These are phyloP conservation scores for Curvularia eragrostidis DNA, from an alignment of 2,329 filamentous ascomycete species.

Conservation along the genomic window DNA sequence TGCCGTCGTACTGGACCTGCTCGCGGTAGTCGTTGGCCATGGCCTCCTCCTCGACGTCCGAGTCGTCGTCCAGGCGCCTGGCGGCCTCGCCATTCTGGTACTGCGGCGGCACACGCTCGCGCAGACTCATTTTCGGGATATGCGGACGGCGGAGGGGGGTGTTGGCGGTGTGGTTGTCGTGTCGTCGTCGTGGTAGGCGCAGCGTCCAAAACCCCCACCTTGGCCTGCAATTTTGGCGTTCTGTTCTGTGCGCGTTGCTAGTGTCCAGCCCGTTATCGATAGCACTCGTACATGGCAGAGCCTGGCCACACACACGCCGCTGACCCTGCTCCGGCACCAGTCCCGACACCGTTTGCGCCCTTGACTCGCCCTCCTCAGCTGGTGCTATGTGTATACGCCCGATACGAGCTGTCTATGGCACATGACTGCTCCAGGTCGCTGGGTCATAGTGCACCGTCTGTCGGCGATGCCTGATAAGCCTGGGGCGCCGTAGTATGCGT, in stretches of 20 bases:
- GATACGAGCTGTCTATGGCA: constrained; percentile 15
- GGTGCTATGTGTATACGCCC: not conserved
- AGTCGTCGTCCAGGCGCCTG: constrained; percentile 71
- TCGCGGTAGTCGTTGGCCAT: constrained; percentile 93
- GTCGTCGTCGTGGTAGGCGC: constrained; percentile 10
- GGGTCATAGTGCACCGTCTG: constrained; percentile 7
- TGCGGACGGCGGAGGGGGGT: constrained; percentile 14
- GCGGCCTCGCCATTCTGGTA: constrained; percentile 53
- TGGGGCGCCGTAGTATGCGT: not conserved
- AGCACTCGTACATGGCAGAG: not conserved
- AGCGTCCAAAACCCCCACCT: constrained; percentile 11
- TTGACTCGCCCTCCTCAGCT: not conserved
- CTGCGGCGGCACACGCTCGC: constrained; percentile 25
- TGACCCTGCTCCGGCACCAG: constrained; percentile 6
- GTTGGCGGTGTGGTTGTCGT: constrained; percentile 15
- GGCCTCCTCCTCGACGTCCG: constrained; percentile 94
- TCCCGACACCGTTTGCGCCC: not conserved
- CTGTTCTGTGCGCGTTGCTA: constrained; percentile 26
- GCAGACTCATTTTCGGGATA: constrained; percentile 31
- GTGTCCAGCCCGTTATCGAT: constrained; percentile 28
- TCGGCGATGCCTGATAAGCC: not conserved
- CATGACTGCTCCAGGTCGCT: constrained; percentile 9
- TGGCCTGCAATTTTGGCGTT: constrained; percentile 24
- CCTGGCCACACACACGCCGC: not conserved
- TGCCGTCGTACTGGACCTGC: constrained; percentile 91